phyloP scores from a whole-genome alignment of 1,284 basidiomycete genomes.

The Sporisorium iseilematis-ciliati region DNA sequence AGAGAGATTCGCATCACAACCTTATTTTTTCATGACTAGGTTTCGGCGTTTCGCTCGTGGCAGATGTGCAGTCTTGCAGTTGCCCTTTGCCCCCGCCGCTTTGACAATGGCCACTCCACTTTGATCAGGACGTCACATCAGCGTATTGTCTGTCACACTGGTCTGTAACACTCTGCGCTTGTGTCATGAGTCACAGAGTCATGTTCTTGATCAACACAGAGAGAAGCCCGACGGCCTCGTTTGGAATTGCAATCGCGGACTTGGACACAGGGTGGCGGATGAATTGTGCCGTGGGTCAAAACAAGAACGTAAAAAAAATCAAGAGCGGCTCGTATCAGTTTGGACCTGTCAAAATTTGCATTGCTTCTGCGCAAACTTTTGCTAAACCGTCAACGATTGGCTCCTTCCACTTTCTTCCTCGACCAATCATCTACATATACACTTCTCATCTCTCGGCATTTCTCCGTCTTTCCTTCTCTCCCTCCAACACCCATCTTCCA shows the following conservation, averaged over 20 bases:
- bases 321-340: too few species aligned
- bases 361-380: slow-evolving; percentile 16
- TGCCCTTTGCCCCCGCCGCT: neutral
- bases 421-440: slow-evolving; percentile 23
- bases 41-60: neutral
- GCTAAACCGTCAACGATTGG: slow-evolving; percentile 16
- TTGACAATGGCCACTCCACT: too few species aligned
- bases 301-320: neutral
- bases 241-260: neutral
- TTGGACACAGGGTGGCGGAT: neutral
- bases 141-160: too few species aligned
- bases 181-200: too few species aligned
- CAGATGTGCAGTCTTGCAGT: neutral
- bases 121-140: too few species aligned
- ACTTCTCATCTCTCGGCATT: neutral
- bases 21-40: neutral
- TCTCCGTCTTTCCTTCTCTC: neutral
- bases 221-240: too few species aligned
- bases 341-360: slow-evolving; percentile 13
- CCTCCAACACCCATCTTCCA: neutral
- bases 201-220: too few species aligned
- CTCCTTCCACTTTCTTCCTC: slow-evolving; percentile 2
- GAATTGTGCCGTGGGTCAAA: neutral
- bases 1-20: neutral
- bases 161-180: too few species aligned